Evolutionary conservation across 2,329 filamentous ascomycete genomes (phyloP).

Genomic region (Plectosphaerella cucumerina): DNA sequence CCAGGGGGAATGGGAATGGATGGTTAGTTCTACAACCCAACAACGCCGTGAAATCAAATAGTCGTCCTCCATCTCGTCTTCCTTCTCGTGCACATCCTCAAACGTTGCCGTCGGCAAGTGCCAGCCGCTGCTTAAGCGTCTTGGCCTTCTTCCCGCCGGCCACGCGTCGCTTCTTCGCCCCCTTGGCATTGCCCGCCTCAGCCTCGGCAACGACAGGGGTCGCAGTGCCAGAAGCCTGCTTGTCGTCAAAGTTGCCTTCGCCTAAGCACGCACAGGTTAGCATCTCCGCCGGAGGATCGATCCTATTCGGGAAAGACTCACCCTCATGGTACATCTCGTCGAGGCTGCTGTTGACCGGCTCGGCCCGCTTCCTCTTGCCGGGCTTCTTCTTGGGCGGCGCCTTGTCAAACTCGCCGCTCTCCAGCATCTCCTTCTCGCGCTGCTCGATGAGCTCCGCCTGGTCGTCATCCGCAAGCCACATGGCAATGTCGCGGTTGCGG

Average conservation of each 20-base stretch:
- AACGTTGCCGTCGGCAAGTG: slow-evolving; percentile 60
- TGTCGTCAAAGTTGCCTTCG: slow-evolving; percentile 95
- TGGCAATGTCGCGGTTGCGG: slow-evolving; percentile 93
- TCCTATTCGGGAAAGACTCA: slow-evolving; percentile 48
- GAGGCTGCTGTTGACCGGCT: slow-evolving; percentile 53
- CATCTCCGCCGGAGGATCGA: too few relatives aligned
- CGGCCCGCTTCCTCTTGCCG: slow-evolving; percentile 51
- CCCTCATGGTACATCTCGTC: slow-evolving; percentile 99
- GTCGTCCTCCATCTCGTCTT: neutral
- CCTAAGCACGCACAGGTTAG: slow-evolving; percentile 45
- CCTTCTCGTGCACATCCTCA: slow-evolving; percentile 16
- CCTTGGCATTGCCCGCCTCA: slow-evolving; percentile 28
- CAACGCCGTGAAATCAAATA: too few relatives aligned
- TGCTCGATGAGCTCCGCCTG: slow-evolving; percentile 91
- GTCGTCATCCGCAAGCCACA: slow-evolving; percentile 98
- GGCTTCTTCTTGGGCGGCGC: slow-evolving; percentile 44
- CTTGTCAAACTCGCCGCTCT: slow-evolving; percentile 65
- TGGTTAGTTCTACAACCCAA: too few relatives aligned
- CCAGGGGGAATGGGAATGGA: too few relatives aligned
- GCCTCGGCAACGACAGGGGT: slow-evolving; percentile 66
- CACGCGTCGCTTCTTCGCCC: slow-evolving; percentile 47
- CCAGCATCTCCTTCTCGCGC: slow-evolving; percentile 81
- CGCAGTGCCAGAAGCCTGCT: slow-evolving; percentile 73
- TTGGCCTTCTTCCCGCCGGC: slow-evolving; percentile 57
- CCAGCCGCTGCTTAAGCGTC: slow-evolving; percentile 64